Base-by-base conservation (phyloP, 495 filamentous ascomycete species). In the Platismatia glauca region DNA sequence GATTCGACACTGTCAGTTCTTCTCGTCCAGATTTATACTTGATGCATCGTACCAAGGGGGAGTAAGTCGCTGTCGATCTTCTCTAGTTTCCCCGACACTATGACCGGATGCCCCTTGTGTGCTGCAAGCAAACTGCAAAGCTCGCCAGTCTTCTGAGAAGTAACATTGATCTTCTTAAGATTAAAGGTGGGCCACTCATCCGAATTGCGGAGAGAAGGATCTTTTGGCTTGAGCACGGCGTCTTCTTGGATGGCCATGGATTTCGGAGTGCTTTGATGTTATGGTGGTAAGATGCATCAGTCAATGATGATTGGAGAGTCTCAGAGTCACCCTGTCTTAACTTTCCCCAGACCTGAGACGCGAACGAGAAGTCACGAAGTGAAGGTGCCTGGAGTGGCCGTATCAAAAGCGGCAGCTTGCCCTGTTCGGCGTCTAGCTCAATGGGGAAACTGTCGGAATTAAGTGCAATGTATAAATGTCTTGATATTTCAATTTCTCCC, bases 151-250 rank as follows among this genome's bases (percentile, higher is more conserved):
- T 76, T 74, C 41, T 76, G 74, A 31, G 78, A 71, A 63, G 78
- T 69, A 48, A 86, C 75, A 63, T 78, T 76, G 64, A 79, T 82
- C 55, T 84, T 77, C 56, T 71, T 76, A 44, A 87, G 72, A 38
- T 70, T 67, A 70, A 83, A 85, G 61, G 81, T 79, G 55, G 79
- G 77, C 82, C 82, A 85, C 65, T 84, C 77, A 71, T 86, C 84
- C 71, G 83, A 74, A 73, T 83, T 77, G 43, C 68, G 55, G 64
- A 84, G 65, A 61, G 79, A 77, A 63, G 79, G 74, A 74, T 84
- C 73, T 69, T 76, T 75, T 60, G 82, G 76, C 70, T 74, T 72
- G 63, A 87, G 78, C 68, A 86, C 72, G 60, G 73, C 74, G 71
- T 80, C 75, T 75, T 86, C 84, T 65, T 7, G 27, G 13, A 52